A percentile compares a stretch with the other conserved stretches of the same genome.
Evolutionary conservation across 768 basidiomycete genomes (phyloP).

Genomic region (Piloderma croceum): DNA sequence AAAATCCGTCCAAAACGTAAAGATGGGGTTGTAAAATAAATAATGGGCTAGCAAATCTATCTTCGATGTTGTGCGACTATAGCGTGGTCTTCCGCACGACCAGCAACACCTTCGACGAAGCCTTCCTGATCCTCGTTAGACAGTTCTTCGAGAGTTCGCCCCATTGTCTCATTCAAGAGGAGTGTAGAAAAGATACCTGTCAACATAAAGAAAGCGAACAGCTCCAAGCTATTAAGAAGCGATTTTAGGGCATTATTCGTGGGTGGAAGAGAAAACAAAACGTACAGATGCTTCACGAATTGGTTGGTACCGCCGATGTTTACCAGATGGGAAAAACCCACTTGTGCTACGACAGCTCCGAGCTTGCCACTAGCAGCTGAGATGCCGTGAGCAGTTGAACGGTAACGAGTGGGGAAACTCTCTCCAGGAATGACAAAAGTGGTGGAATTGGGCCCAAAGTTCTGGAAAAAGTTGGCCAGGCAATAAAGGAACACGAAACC

Average conservation of each 20-base stretch:
- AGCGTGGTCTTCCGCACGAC: too few species aligned
- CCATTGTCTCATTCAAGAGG: slow-evolving; percentile 76
- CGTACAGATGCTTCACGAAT: slow-evolving; percentile 68
- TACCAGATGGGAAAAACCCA: slow-evolving; percentile 64
- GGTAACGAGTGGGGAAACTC: slow-evolving; percentile 82
- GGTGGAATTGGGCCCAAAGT: slow-evolving; percentile 78
- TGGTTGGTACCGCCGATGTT: slow-evolving; percentile 61
- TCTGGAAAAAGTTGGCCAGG: slow-evolving; percentile 86
- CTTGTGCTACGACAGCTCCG: slow-evolving; percentile 77
- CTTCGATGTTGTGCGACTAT: too few species aligned
- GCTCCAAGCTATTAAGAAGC: slow-evolving; percentile 47
- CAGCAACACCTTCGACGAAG: slow-evolving; percentile 46
- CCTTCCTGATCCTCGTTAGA: slow-evolving; percentile 65
- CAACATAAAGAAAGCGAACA: slow-evolving; percentile 84
- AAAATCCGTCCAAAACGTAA: too few species aligned
- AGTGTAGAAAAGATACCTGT: slow-evolving; percentile 80
- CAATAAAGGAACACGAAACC: slow-evolving; percentile 83
- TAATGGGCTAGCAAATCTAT: too few species aligned
- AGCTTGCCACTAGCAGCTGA: slow-evolving; percentile 79
- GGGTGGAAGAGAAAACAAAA: slow-evolving; percentile 9
- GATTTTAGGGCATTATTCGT: slow-evolving; percentile 5
- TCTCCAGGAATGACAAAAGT: slow-evolving; percentile 82
- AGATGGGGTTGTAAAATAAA: too few species aligned
- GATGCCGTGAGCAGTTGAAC: slow-evolving; percentile 81
- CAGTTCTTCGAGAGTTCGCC: slow-evolving; percentile 58